phyloP scores from a whole-genome alignment of 306 rosid genomes.

The Dalbergia oliveri region DNA sequence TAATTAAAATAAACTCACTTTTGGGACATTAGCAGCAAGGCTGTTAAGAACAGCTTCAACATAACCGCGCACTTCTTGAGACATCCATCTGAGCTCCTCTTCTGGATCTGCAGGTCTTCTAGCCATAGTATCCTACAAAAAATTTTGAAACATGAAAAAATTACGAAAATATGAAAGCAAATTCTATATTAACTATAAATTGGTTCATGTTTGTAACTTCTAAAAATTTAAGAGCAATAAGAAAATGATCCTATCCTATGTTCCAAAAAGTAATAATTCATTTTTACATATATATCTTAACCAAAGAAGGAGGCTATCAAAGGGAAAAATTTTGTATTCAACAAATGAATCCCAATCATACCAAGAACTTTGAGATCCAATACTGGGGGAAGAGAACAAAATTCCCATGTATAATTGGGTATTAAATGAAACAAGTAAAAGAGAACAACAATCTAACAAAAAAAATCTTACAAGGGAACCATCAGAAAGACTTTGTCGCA shows the following conservation, averaged over 20 bases:
- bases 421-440: slow-evolving; percentile 36
- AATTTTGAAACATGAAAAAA: slow-evolving; percentile 33
- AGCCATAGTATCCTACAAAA: slow-evolving; percentile 63
- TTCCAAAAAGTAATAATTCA: background rate
- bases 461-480: slow-evolving; percentile 61
- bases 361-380: slow-evolving; percentile 12
- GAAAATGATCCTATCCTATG: slow-evolving; percentile 17
- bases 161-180: background rate
- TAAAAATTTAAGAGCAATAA: slow-evolving; percentile 13
- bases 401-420: slow-evolving; percentile 3
- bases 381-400: background rate
- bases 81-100: slow-evolving; percentile 76
- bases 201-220: slow-evolving; percentile 21
- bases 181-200: slow-evolving; percentile 14
- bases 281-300: slow-evolving; percentile 27
- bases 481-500: slow-evolving; percentile 70
- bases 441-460: slow-evolving; percentile 4
- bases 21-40: slow-evolving; percentile 69
- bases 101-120: slow-evolving; percentile 74
- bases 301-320: background rate
- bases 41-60: slow-evolving; percentile 75
- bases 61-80: slow-evolving; percentile 77
- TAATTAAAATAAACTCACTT: slow-evolving; percentile 52
- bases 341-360: slow-evolving; percentile 8
- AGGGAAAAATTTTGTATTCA: background rate